Percentiles rank a stretch among this genome's conserved stretches.
Conservation (phyloP, 495 filamentous ascomycete genomes). For the Trichocladium uniseriatum region DNA sequence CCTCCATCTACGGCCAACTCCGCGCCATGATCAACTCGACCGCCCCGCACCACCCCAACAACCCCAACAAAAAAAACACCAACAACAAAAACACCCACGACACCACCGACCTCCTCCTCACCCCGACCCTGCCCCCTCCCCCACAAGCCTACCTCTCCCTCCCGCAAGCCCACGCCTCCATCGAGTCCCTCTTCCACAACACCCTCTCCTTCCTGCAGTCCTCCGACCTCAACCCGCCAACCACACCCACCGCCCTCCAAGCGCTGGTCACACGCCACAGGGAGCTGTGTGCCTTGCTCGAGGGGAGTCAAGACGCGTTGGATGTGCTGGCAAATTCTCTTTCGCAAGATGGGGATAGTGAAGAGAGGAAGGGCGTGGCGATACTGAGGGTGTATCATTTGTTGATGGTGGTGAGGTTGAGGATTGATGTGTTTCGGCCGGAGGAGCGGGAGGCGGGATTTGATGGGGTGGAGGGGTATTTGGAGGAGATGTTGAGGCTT, state of each 20-base stretch:
- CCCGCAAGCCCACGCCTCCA: slow-evolving; percentile 11
- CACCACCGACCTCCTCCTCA: too few species aligned
- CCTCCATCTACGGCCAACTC: slow-evolving; percentile 11
- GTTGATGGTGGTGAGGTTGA: slow-evolving; percentile 1
- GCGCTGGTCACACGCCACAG: slow-evolving; percentile 2
- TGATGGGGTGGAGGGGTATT: slow-evolving; percentile 3
- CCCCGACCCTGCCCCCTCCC: too few species aligned
- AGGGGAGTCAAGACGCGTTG: slow-evolving; percentile 10
- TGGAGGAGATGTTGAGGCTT: slow-evolving; percentile 9
- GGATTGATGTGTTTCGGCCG: slow-evolving; percentile 11
- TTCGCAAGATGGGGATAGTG: too few species aligned
- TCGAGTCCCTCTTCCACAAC: slow-evolving; percentile 12
- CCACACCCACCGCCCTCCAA: not conserved
- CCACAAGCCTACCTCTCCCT: slow-evolving; percentile 9
- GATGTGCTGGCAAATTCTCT: slow-evolving; percentile 1
- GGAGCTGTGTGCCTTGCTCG: slow-evolving; percentile 7
- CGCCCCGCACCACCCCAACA: not conserved
- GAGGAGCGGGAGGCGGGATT: slow-evolving; percentile 9
- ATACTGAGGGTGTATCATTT: slow-evolving; percentile 7
- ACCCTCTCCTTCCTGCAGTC: slow-evolving; percentile 10
- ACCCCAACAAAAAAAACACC: too few species aligned
- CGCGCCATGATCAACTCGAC: slow-evolving; percentile 11
- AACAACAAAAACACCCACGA: too few species aligned
- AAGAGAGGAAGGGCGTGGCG: too few species aligned
- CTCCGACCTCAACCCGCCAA: not conserved